phyloP scores from a whole-genome alignment of 257 asterid species.

The Solanum bulbocastanum region DNA sequence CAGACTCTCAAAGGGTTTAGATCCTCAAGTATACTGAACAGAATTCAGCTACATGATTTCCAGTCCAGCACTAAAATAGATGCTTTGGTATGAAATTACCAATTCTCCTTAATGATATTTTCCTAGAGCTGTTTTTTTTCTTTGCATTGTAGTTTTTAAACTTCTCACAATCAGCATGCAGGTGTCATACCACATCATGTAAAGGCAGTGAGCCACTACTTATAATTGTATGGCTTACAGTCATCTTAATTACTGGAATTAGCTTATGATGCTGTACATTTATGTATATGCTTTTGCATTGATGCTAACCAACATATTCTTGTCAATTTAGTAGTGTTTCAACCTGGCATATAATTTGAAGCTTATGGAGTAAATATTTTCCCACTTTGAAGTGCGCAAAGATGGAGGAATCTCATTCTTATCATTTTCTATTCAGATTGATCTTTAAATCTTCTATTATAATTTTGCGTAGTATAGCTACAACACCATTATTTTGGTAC shows the following conservation, averaged over 20 bases:
- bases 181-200: not conserved
- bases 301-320: not conserved
- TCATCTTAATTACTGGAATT: not conserved
- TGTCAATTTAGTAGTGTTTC: not conserved
- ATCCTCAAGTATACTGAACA: constrained; percentile 69
- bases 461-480: not conserved
- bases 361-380: not conserved
- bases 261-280: not conserved
- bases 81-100: constrained; percentile 61
- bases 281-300: not conserved
- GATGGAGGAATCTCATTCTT: not conserved
- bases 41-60: constrained; percentile 58
- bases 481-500: not conserved
- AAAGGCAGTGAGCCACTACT: not conserved
- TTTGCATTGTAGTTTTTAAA: not conserved
- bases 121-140: not conserved
- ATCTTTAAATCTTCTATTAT: not conserved
- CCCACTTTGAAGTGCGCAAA: not conserved
- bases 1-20: constrained; percentile 59
- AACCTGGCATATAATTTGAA: not conserved
- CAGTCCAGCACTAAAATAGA: constrained; percentile 92
- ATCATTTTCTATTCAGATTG: not conserved
- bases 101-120: not conserved
- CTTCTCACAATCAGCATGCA: not conserved
- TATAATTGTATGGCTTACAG: not conserved